Percentiles rank a stretch among this genome's conserved stretches.
Conservation (phyloP, 345 rosid genomes). For the Arabidopsis arenosa region DNA sequence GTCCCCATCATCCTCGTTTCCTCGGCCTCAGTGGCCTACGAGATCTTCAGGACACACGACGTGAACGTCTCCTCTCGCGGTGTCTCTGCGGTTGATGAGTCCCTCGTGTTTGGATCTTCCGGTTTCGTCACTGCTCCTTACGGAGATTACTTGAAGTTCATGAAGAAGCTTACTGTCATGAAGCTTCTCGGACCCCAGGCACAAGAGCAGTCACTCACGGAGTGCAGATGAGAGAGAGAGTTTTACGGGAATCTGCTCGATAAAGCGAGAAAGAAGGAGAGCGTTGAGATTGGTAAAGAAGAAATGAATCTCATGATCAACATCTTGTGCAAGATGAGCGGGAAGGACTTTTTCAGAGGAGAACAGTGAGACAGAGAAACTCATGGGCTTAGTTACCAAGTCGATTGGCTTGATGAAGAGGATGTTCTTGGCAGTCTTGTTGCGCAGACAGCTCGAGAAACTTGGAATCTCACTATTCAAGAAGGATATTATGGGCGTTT, state of each 20-base stretch:
- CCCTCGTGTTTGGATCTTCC: constrained; percentile 17
- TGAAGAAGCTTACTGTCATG: constrained; percentile 35
- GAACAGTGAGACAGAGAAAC: constrained; percentile 21
- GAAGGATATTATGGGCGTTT: constrained; percentile 56
- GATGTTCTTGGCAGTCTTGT: not conserved
- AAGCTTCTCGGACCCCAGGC: constrained; percentile 33
- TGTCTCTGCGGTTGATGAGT: not conserved
- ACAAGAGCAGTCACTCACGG: constrained; percentile 29
- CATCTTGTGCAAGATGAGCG: constrained; percentile 45
- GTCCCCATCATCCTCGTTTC: constrained; percentile 22
- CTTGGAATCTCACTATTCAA: constrained; percentile 46
- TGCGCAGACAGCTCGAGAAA: constrained; percentile 20
- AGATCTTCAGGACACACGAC: constrained; percentile 26
- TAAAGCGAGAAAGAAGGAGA: constrained; percentile 25
- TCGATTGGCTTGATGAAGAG: not conserved
- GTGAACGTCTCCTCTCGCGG: constrained; percentile 19
- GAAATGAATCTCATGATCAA: constrained; percentile 21
- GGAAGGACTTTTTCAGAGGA: constrained; percentile 37
- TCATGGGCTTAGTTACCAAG: not conserved
- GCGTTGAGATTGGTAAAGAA: constrained; percentile 33
- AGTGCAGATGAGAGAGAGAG: constrained; percentile 28
- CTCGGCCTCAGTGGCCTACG: constrained; percentile 24
- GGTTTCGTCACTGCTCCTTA: constrained; percentile 8
- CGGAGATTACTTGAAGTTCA: constrained; percentile 39
- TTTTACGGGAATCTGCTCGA: constrained; percentile 12